Conservation (phyloP, 1,284 basidiomycete genomes). For the Neonothopanus nambi region DNA sequence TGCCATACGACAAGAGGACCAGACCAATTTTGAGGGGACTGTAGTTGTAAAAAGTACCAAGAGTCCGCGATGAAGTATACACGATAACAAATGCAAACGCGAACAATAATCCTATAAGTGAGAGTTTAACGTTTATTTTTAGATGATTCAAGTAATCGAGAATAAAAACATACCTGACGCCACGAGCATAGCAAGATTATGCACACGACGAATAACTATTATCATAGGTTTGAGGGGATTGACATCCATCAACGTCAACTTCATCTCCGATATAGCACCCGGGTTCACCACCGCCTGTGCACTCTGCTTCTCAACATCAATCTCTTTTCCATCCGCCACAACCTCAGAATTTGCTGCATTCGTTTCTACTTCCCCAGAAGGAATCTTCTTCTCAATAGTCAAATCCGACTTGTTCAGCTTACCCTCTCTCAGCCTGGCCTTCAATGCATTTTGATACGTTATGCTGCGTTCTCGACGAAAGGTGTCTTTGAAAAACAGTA, state of each 20-base stretch:
- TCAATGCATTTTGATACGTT: slow-evolving; percentile 68
- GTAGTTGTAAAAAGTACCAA: slow-evolving; percentile 66
- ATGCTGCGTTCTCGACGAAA: slow-evolving; percentile 80
- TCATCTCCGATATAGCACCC: slow-evolving; percentile 40
- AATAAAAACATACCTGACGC: slow-evolving; percentile 60
- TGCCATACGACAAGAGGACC: slow-evolving; percentile 73
- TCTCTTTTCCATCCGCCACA: slow-evolving; percentile 7
- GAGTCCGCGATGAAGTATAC: slow-evolving; percentile 74
- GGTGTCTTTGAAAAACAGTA: slow-evolving; percentile 77
- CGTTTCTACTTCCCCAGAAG: slow-evolving; percentile 10
- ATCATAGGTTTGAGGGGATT: slow-evolving; percentile 69
- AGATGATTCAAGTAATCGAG: background rate
- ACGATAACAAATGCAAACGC: slow-evolving; percentile 68
- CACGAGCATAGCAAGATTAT: slow-evolving; percentile 68
- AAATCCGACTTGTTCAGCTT: slow-evolving; percentile 14
- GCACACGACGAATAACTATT: slow-evolving; percentile 56
- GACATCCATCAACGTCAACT: slow-evolving; percentile 66
- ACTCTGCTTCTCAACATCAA: slow-evolving; percentile 15
- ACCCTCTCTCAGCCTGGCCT: slow-evolving; percentile 28
- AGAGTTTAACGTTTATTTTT: slow-evolving; percentile 3
- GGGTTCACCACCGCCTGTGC: slow-evolving; percentile 10
- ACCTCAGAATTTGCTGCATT: background rate
- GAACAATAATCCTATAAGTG: slow-evolving; percentile 62
- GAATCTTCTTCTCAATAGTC: slow-evolving; percentile 19
- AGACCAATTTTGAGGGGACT: slow-evolving; percentile 73